These are phyloP conservation scores for Xylariaceae sp. DNA, from an alignment of 2,329 filamentous ascomycete species.

Conservation along the genomic window DNA sequence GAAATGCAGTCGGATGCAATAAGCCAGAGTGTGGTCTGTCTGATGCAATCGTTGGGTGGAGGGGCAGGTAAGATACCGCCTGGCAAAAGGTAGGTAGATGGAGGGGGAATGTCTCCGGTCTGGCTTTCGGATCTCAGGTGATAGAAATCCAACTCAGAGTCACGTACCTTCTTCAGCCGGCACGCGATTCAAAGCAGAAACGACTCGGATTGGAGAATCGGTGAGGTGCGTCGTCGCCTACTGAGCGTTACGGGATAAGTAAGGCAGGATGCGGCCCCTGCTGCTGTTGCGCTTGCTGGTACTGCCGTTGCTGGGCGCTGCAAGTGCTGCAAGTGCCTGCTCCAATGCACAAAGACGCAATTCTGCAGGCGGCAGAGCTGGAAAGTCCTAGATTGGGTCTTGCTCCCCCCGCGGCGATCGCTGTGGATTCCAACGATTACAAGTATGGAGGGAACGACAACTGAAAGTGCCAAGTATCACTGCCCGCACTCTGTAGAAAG, in stretches of 20 bases:
- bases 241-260: not conserved
- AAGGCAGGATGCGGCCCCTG: not conserved
- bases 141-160: too few relatives aligned
- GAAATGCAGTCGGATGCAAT: constrained; percentile 6
- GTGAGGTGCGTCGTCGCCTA: not conserved
- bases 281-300: not conserved
- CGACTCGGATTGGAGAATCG: not conserved
- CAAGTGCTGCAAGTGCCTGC: not conserved
- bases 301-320: not conserved
- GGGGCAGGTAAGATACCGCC: too few relatives aligned
- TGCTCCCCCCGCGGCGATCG: not conserved
- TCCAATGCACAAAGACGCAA: not conserved
- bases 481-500: too few relatives aligned
- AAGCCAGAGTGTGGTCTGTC: not conserved
- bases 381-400: not conserved
- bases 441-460: not conserved
- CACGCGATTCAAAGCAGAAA: not conserved
- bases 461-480: too few relatives aligned
- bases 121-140: not conserved
- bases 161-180: too few relatives aligned
- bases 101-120: too few relatives aligned
- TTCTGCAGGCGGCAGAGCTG: not conserved
- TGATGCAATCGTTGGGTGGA: too few relatives aligned
- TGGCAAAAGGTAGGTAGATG: too few relatives aligned
- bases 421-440: not conserved